phyloP scores from a whole-genome alignment of 768 basidiomycete species.

The Auricularia sp. region DNA sequence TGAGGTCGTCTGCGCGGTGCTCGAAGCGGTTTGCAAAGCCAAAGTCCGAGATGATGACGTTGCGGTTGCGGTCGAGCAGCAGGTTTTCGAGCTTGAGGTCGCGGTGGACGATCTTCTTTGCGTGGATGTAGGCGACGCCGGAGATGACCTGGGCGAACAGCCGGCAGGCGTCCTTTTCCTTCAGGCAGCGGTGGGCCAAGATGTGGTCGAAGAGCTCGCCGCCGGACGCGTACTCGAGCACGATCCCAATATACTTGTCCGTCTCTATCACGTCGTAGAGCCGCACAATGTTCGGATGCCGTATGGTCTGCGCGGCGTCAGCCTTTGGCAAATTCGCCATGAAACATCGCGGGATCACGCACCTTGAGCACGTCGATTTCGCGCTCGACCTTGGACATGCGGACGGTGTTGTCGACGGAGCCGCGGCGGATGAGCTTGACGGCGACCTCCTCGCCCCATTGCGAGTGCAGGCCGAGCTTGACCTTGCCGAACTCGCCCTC shows the following conservation, averaged over 20 bases:
- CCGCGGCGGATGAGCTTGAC: slow-evolving; percentile 93
- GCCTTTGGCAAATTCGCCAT: slow-evolving; percentile 12
- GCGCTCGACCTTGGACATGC: slow-evolving; percentile 91
- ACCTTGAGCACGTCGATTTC: slow-evolving; percentile 97
- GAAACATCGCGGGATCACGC: slow-evolving; percentile 22
- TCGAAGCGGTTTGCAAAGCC: slow-evolving; percentile 98
- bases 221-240: slow-evolving; percentile 95
- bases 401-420: slow-evolving; percentile 74
- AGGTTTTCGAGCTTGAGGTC: slow-evolving; percentile 99
- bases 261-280: slow-evolving; percentile 99
- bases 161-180: slow-evolving; percentile 87
- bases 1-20: slow-evolving; percentile 84
- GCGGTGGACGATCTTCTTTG: slow-evolving; percentile 98
- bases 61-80: slow-evolving; percentile 90
- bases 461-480: slow-evolving; percentile 88
- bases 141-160: slow-evolving; percentile 97
- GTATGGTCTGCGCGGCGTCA: slow-evolving; percentile 52
- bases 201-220: slow-evolving; percentile 99
- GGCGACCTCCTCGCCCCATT: slow-evolving; percentile 97
- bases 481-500: slow-evolving; percentile 99
- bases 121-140: slow-evolving; percentile 97
- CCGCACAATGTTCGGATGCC: slow-evolving; percentile 96
- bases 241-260: slow-evolving; percentile 99
- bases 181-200: slow-evolving; percentile 91
- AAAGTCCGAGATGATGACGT: slow-evolving; percentile 99